Base-by-base conservation (phyloP, 805 yeast genomes). In the Kluyveromyces nonfermentans region DNA sequence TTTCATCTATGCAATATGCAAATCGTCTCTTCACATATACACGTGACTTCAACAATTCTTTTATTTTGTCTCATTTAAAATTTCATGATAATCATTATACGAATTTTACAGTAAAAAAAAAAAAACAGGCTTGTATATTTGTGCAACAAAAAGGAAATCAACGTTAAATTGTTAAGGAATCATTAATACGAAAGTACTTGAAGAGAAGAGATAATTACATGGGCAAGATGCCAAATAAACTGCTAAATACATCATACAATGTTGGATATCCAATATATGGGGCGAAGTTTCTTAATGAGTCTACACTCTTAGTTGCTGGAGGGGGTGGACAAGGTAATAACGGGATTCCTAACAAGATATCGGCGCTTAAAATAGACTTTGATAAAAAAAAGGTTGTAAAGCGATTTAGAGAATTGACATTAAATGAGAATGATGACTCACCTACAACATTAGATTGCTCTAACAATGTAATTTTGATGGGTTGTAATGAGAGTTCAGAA, bases 291-390 rank as follows among this genome's bases (percentile, higher is more conserved):
- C 68, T 80, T 37, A 71, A 75, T 51, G 73, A 79, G 49, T 65
- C 69, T 47, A 74, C 80, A 1, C 60, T 89, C 21, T 62, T 88
- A 40, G 82, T 82, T 22, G 79, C 87, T 2, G 98, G 98, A 35
- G 98, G 98, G 37, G 97, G 97, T 25, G 97, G 97, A 20, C 95
- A 86, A 60, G 95, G 95, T 8, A 80, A 80, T 56, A 82, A 86
- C 55, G 96, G 95, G 25, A 79, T 87, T 44, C 84, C 89, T 34
- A 90, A 90, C 63, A 86, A 84, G 59, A 67, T 90, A 49, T 78
- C 88, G 4, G 82, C 82, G 2, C 60, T 83, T 35, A 64, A 74
- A 38, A 69, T 84, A 37, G 74, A 77, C 53, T 77, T 82, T 43
- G 69, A 69, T 30, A 71, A 72, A 44, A 56, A 57, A 32, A 62